Evolutionary conservation across 768 basidiomycete species (phyloP).

Genomic region (Symmetrospora coprosmae): DNA sequence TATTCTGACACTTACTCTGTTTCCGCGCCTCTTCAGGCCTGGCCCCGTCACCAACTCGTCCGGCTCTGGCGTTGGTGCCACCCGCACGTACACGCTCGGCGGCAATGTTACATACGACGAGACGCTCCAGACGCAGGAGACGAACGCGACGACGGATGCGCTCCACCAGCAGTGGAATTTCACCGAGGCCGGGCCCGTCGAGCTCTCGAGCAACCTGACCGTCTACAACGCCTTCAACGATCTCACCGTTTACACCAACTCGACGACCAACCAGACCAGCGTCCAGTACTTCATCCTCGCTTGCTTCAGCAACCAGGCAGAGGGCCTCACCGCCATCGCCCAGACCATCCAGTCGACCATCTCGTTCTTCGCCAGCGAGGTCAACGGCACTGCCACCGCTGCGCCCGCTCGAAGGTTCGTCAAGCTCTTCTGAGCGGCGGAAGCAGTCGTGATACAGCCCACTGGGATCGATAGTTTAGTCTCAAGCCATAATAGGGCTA

Average conservation of each 20-base stretch:
- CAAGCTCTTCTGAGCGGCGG: background rate
- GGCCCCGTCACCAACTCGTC: background rate
- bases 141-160: background rate
- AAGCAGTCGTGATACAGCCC: too few species aligned
- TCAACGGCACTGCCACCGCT: background rate
- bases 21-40: background rate
- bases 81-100: background rate
- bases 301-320: slow-evolving; percentile 15
- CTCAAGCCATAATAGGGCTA: too few species aligned
- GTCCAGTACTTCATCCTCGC: slow-evolving; percentile 20
- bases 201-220: background rate
- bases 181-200: background rate
- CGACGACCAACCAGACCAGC: background rate
- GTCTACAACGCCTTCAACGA: slow-evolving; percentile 11
- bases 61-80: background rate
- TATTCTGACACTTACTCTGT: background rate
- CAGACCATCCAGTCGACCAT: background rate
- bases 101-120: background rate
- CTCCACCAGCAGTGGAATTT: slow-evolving; percentile 12
- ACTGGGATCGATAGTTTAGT: too few species aligned
- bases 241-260: slow-evolving; percentile 9
- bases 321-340: background rate
- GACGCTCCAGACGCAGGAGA: background rate
- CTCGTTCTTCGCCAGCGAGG: background rate
- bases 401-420: background rate